These are phyloP conservation scores for Magnusiomyces sp. DNA, from an alignment of 1,139 yeast species.

Conservation along the genomic window DNA sequence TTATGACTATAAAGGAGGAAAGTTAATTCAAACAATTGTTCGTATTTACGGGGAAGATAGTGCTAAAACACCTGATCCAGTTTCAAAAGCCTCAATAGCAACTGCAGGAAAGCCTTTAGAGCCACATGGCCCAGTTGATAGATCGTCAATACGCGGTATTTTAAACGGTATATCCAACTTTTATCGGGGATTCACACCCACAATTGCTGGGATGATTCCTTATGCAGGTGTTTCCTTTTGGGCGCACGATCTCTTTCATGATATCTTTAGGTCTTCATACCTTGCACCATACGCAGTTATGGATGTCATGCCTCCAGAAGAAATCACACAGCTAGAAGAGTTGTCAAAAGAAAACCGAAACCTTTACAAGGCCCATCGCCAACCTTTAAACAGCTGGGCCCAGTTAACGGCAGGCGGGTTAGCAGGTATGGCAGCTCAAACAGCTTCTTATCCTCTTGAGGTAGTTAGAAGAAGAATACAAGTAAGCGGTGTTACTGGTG, in stretches of 20 bases:
- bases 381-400: conserved; percentile 76
- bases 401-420: conserved; percentile 90
- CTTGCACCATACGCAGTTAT: conserved; percentile 52
- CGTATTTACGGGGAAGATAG: conserved; percentile 47
- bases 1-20: conserved; percentile 38
- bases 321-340: conserved; percentile 6
- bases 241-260: conserved; percentile 88
- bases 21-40: conserved; percentile 45
- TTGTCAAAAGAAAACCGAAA: conserved; percentile 7
- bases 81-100: conserved; percentile 28
- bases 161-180: conserved; percentile 46
- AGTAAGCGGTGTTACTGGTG: conserved; percentile 39
- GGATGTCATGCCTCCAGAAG: conserved; percentile 11
- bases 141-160: conserved; percentile 17
- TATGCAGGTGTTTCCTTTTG: conserved; percentile 97
- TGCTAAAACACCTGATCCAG: conserved; percentile 12
- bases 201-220: conserved; percentile 92
- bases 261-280: conserved; percentile 54
- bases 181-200: conserved; percentile 91
- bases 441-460: conserved; percentile 96
- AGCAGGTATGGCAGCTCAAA: conserved; percentile 91
- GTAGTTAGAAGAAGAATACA: conserved; percentile 93
- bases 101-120: conserved; percentile 8
- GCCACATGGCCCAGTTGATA: conserved; percentile 14
- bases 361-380: conserved; percentile 20